Percentiles rank a stretch among this genome's conserved stretches.
These are phyloP conservation scores for Rhizopogon vulgaris DNA, from an alignment of 768 basidiomycete species.

Conservation along the genomic window DNA sequence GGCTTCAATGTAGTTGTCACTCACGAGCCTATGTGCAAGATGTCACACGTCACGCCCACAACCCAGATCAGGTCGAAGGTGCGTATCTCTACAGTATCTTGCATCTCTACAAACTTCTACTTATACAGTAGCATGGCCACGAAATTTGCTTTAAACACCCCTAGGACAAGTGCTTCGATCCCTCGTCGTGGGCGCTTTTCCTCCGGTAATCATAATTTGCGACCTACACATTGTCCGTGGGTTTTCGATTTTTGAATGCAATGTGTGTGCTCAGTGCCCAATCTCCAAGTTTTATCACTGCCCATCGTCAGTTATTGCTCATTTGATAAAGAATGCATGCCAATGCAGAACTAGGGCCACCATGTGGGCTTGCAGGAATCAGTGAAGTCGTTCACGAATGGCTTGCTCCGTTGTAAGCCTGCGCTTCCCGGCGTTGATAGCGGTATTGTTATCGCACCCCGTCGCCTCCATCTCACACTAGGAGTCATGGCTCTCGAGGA, in stretches of 20 bases:
- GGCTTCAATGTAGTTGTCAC: too few species aligned
- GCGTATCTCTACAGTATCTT: too few species aligned
- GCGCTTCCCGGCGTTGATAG: conserved; percentile 48
- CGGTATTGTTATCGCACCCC: conserved; percentile 48
- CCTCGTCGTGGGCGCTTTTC: not conserved
- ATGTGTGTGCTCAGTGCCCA: not conserved
- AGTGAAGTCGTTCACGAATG: conserved; percentile 31
- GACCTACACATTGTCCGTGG: conserved; percentile 22
- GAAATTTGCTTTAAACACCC: not conserved
- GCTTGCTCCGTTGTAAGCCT: conserved; percentile 17
- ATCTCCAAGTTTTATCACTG: conserved; percentile 22
- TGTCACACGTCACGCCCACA: too few species aligned
- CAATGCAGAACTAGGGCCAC: conserved; percentile 28
- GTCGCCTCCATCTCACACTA: conserved; percentile 66
- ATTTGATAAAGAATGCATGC: conserved; percentile 10
- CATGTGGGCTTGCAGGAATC: conserved; percentile 31
- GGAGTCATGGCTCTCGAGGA: conserved; percentile 62
- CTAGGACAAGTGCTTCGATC: not conserved
- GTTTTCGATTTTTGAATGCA: not conserved
- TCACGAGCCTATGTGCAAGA: too few species aligned
- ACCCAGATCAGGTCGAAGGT: too few species aligned
- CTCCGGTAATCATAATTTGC: conserved; percentile 1
- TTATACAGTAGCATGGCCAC: not conserved
- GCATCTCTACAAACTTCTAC: too few species aligned
- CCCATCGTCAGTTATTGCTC: conserved; percentile 26